Evolutionary conservation across 139 green algal genomes (phyloP), one percentile per base, ranked within the genome.

Genomic region (Coelastrella sp.): DNA sequence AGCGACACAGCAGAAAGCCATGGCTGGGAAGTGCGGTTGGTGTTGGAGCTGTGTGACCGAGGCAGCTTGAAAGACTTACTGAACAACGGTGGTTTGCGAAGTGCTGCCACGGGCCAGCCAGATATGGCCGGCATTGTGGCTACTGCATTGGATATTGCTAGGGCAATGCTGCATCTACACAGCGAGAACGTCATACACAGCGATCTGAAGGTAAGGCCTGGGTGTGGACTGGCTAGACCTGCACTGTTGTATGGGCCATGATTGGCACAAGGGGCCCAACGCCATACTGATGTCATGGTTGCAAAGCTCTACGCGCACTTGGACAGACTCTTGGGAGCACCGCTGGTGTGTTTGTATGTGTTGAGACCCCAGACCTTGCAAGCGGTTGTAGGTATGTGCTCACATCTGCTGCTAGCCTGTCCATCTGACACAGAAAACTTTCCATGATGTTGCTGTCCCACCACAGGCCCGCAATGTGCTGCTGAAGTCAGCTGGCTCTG

Each of bases 11-110:
- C 60, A 19, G 82, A 61, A 10, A 32, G 71, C 54, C 82, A 87
- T 56, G 82, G 82, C 6, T 87, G 82, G 82, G 82, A 87, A 71
- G 82, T 93, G 77, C 89, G 90, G 5, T 81, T 95, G 60, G 92
- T 95, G 32, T 88, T 94, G 60, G 93, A 95, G 85, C 90, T 81
- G 73, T 94, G 92, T 85, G 92, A 95, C 71, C 19, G 61, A 17
- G 93, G 93, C 74, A 92, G 80, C n/a, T 60, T 95, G 23, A 82
- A 89, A 11, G 90, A 94, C 65, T 80, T 85, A 23, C 88, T 91
- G 13, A 66, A 66, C 57, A 19, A 16, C 14, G 80, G 80, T 14
- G 85, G 73, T 58, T 22, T 83, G 5, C 5, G 7, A 5, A 10
- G 13, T 20, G 20, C 88, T 64, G 87, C 47, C 19, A 76, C 68